Base-by-base conservation (phyloP, 495 filamentous ascomycete species). In the Sphaerosporella brunnea region DNA sequence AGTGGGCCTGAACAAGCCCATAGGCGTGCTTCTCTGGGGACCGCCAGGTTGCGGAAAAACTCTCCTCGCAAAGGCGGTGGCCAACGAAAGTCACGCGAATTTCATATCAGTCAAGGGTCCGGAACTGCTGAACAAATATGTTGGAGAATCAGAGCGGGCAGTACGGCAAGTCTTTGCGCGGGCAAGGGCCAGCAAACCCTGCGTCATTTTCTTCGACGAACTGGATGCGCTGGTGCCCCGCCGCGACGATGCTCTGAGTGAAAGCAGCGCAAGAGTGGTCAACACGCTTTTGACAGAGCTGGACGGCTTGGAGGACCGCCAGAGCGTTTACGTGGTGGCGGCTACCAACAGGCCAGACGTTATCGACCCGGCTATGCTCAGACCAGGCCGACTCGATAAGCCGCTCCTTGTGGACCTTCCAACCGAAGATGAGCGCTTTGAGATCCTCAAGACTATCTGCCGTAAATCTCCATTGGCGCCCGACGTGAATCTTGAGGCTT, bases 31-130 rank as follows among this genome's bases (percentile, higher is more conserved):
- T 9, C 80, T 97, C 49, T 96, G 90, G 87, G 90, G 90, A 11
- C 90, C 90, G 0, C 90, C 90, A 2, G 90, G 90, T 24, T 97
- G 90, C 64, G 90, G 90, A 52, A 97, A 97, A 63, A 97, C 90
- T 0, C 73, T 97, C 3, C 77, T 97, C 7, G 90, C 90, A 43
- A 95, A 95, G 65, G 90, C 90, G 15, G 86, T 93, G 3, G 90
- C 90, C 49, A 92, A 93, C 63, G 92, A 95, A 64, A 84, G 80
- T 20, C 79, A 81, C 53, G 90, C 92, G 23, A 96, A 94, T 64
- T 97, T 97, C 71, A 97, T 97, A 65, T 85, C 82, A 53, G 83
- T 97, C 65, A 94, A 93, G 66, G 90, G 90, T 0, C 88, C 90
- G 2, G 57, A 60, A 24, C 36, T 60, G 3, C 52, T 60, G 20